Evolutionary conservation across 768 basidiomycete genomes (phyloP), one percentile per base, ranked within the genome.

Genomic region (Gelatoporia subvermispora): DNA sequence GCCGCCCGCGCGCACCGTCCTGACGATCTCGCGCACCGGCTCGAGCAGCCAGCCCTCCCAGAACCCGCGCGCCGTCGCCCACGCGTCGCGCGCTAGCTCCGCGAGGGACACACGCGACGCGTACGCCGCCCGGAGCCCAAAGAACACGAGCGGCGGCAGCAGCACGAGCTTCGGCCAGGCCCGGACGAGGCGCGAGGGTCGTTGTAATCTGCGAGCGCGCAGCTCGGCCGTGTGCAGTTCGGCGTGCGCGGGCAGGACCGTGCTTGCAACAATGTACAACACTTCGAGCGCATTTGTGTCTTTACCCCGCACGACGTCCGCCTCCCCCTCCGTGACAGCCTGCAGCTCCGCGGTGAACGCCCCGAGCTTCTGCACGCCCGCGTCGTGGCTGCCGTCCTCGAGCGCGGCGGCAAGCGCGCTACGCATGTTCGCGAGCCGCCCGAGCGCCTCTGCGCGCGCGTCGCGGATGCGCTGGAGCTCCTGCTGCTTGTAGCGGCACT

Each of bases 131-230:
- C 75, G 72, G 24, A 76, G 58, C 11, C 72, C 65, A 55, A 84
- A 78, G 20, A 85, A 58, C 0, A 75, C 57, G 2, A 88, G 60
- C 0, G 91, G 84, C 0, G 94, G 93, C 16, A 90, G 65, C 28
- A 95, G 62, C 20, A 97, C 66, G 8, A 93, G 65, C 23, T 78
- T 82, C 1, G 93, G 93, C 94, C 95, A 97, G 20, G 86, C 50
- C 8, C 83, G 78, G 1, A 81, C 78, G 15, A 89, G 61, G 3
- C 76, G 70, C 2, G 81, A 79, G 0, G 95, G 95, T 15, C 87
- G 80, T 17, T 71, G 65, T 41, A 95, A 78, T 35, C 51, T 38
- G 20, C 62, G 67, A 13, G 28, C 28, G n/a, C 61, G 45, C 41
- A 75, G 22, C 16, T n/a, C n/a, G n/a, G n/a, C n/a, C n/a, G n/a